Evolutionary conservation across 2,329 filamentous ascomycete species (phyloP), one percentile per base, ranked within the genome.

Genomic region (Hypomyces rosellus): DNA sequence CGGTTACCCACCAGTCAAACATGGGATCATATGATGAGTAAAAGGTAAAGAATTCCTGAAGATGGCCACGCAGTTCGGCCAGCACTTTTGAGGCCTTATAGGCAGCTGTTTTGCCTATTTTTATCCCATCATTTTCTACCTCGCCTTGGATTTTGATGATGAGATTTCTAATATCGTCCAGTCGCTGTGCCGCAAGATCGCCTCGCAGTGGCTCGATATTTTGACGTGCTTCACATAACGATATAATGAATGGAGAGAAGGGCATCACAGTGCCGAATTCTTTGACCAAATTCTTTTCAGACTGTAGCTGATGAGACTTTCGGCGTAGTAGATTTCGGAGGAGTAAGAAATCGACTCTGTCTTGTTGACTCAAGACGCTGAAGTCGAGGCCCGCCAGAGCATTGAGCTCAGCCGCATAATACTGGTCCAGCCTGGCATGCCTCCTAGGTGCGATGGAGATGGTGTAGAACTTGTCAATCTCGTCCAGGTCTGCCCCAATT

Each of bases 1-100:
- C 60, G 1, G 66, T 61, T 0, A 74, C 70, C 80, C 80, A 83
- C 75, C 77, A 82, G 39, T 77, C 73, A 48, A 81, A 81, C 13
- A 70, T 50, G 1, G 80, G 78, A 54, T 82, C 75, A 55, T 82
- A 82, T 3, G 72, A 73, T 30, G 68, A 64, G 59, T 78, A 82
- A 57, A 81, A 83, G 0, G 45, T 52, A 48, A 69, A 73, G 58
- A 72, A 74, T 54, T 82, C 76, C 2, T 63, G 54, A 0, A 82
- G 61, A 45, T 72, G 69, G 0, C 34, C 46, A 0, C 65, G 62
- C 4, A 82, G 59, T 22, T 72, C 61, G 5, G 59, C 58, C 0
- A 77, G 59, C 1, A 68, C 69, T 14, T 69, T 69, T 3, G 69
- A 68, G 5, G 76, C 76, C 22, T 74, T 72, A 53, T 71, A 75